Conservation (phyloP, 2,329 filamentous ascomycete species). For the Cytospora paraplurivora region DNA sequence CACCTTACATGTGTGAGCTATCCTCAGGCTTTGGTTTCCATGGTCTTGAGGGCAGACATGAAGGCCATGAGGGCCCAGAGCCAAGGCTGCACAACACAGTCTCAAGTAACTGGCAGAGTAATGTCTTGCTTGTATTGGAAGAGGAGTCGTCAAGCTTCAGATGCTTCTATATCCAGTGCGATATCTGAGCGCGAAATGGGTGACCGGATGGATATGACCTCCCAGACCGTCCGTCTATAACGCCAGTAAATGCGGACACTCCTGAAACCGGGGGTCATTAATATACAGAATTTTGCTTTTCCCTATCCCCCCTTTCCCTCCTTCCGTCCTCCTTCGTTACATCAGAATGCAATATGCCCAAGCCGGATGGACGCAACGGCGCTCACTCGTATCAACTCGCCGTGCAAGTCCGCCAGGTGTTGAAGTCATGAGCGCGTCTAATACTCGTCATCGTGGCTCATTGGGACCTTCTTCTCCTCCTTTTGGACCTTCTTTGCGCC, state of each 20-base stretch:
- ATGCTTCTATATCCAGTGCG: constrained; percentile 23
- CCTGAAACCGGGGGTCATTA: background rate
- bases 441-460: constrained; percentile 41
- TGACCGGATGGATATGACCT: background rate
- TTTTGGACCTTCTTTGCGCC: constrained; percentile 44
- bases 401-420: background rate
- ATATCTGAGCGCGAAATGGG: constrained; percentile 1
- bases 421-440: background rate
- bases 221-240: constrained; percentile 1
- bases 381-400: background rate
- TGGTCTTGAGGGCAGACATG: background rate
- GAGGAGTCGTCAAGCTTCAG: constrained; percentile 18
- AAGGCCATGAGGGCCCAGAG: too few species aligned
- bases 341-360: background rate
- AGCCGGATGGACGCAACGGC: background rate
- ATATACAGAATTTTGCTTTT: background rate
- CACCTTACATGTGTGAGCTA: background rate
- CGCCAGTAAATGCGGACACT: constrained; percentile 3
- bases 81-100: background rate
- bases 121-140: constrained; percentile 2
- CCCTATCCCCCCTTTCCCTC: background rate
- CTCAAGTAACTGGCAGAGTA: background rate
- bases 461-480: constrained; percentile 44
- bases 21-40: background rate
- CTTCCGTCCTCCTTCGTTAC: background rate